Conservation (phyloP, 768 basidiomycete species). For the Termitomyces bulborhizus region DNA sequence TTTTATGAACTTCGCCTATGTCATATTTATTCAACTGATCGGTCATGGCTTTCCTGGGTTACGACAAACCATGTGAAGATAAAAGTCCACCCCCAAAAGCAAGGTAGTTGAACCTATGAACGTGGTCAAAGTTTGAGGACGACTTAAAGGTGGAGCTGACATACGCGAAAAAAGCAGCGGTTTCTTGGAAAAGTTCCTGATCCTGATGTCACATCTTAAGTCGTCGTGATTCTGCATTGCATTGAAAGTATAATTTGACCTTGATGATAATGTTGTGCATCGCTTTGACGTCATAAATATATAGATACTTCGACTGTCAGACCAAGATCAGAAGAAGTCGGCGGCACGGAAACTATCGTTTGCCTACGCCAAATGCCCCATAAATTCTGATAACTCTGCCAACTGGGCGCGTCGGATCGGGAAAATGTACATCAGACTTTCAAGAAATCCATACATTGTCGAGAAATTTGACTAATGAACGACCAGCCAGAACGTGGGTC, state of each 20-base stretch:
- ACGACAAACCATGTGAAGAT: slow-evolving; percentile 9
- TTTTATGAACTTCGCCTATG: slow-evolving; percentile 14
- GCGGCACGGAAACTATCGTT: neutral
- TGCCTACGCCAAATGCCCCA: slow-evolving; percentile 15
- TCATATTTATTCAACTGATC: neutral
- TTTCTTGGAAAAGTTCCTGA: slow-evolving; percentile 10
- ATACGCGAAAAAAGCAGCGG: slow-evolving; percentile 7
- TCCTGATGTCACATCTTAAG: slow-evolving; percentile 1
- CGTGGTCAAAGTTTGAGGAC: neutral
- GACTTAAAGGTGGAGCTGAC: neutral
- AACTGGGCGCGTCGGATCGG: slow-evolving; percentile 4
- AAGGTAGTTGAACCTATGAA: slow-evolving; percentile 3
- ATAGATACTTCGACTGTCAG: slow-evolving; percentile 1
- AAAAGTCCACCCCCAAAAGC: slow-evolving; percentile 10
- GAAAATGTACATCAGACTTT: neutral
- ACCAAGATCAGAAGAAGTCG: neutral
- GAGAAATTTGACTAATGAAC: slow-evolving; percentile 8
- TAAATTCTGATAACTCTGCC: slow-evolving; percentile 14
- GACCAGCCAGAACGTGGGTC: slow-evolving; percentile 13
- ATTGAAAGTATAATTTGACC: neutral
- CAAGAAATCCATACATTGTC: slow-evolving; percentile 5
- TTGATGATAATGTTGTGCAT: slow-evolving; percentile 10
- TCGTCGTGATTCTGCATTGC: no score
- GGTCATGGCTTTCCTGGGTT: neutral
- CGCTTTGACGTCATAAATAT: slow-evolving; percentile 9